Conservation (phyloP, 345 rosid species). For the Salix koriyanagi region DNA sequence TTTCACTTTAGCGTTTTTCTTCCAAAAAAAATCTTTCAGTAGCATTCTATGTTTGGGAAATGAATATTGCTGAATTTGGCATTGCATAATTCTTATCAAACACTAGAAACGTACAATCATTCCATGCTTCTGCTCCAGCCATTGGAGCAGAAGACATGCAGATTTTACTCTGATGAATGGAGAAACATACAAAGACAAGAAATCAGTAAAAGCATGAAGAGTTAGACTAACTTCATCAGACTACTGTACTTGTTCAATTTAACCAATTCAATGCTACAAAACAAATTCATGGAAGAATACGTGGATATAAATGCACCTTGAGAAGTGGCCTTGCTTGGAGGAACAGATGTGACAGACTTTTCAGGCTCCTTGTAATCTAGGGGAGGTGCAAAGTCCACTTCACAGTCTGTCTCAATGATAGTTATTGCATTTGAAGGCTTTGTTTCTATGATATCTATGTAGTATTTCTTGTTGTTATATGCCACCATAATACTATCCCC, state of each 20-base stretch:
- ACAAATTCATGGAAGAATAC: neutral
- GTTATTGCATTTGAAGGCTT: slow-evolving; percentile 92
- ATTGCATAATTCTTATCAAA: neutral
- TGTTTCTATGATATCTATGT: slow-evolving; percentile 89
- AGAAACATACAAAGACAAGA: neutral
- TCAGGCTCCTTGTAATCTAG: slow-evolving; percentile 96
- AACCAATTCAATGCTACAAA: neutral
- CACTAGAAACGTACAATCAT: neutral
- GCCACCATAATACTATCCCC: slow-evolving; percentile 99
- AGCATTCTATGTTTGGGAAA: neutral
- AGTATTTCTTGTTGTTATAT: slow-evolving; percentile 92
- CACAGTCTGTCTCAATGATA: slow-evolving; percentile 99
- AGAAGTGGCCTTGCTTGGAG: slow-evolving; percentile 45
- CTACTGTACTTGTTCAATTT: neutral
- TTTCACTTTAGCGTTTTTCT: neutral
- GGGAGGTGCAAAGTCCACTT: slow-evolving; percentile 99
- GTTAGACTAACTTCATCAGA: neutral
- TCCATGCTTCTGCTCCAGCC: neutral
- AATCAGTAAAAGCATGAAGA: neutral
- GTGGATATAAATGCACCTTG: slow-evolving; percentile 47
- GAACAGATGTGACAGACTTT: slow-evolving; percentile 45
- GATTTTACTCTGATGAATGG: neutral
- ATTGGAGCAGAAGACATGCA: neutral
- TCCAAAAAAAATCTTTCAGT: neutral
- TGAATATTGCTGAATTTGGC: neutral